Base-by-base conservation (phyloP, 257 asterid species). In the Ajuga chamaepitys region DNA sequence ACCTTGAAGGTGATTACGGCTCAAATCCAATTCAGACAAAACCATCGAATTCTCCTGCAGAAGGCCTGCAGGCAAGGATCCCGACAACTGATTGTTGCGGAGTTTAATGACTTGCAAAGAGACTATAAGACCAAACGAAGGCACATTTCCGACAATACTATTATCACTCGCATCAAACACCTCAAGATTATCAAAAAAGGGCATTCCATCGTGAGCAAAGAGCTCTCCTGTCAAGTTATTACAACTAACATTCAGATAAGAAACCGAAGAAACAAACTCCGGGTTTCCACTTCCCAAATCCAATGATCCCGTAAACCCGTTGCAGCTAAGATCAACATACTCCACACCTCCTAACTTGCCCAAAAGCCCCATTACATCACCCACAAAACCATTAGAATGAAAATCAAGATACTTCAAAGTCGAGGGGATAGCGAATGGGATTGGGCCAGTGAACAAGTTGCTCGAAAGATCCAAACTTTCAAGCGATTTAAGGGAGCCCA, bases 131-230 rank as follows among this genome's bases (percentile, higher is more conserved):
- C 88, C 83, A 74, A 90, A 90, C 7, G 89, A 78, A 13, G 97
- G 96, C 6, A 90, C 70, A 40, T 77, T 84, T 37, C 96, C 96
- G 21, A 66, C 69, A 42, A 90, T 77, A 66, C 21, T 79, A 80
- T 84, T 90, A 62, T 74, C 67, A n/a, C 88, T 70, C 11, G 87
- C 95, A 85, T 87, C 97, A 55, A 89, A 79, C 72, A 85, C 85
- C 86, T 89, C 95, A 17, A 88, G 82, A 67, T 70, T 79, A 77
- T 85, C 97, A 28, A 90, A 86, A 64, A 56, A 90, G 3, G 97
- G 88, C 70, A 90, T 87, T 53, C 97, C 97, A 62, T 87, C 97
- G 9, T 85, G 95, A 60, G 95, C 82, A 74, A 89, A 90, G 4
- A 90, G 90, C 75, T 82, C 86, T 4, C 90, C 93, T 5, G 80